Evolutionary conservation across 768 basidiomycete species (phyloP), one percentile per base, ranked within the genome.

Genomic region (Suillus hirtellus): DNA sequence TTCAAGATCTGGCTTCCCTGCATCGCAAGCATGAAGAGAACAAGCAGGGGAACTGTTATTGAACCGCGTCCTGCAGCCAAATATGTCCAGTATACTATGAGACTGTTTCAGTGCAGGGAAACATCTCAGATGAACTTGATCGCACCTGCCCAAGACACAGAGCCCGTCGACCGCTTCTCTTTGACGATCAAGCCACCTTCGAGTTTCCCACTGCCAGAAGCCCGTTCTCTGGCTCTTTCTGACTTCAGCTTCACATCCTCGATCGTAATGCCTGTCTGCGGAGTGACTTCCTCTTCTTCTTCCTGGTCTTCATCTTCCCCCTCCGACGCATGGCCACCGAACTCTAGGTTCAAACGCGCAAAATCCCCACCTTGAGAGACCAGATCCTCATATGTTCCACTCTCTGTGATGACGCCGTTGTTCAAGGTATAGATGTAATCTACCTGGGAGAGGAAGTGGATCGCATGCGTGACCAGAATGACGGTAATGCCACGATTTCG

Each of bases 101-200:
- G 24, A 34, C 52, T 37, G 21, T 9, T 17, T 60, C 19, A 63
- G 50, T 11, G 38, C 44, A 11, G 19, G 12, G 21, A 43, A 55
- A 38, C 34, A 14, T 12, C 15, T 19, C 9, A n/a, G 34, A 63
- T 61, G 14, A 55, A 38, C 60, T 11, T 58, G 19, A 21, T 63
- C 75, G 60, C 62, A 85, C 86, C 80, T 69, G 68, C 71, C 70
- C 75, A 77, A 8, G 84, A 80, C 12, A 87, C 82, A 4, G 86
- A 86, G 6, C 89, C 90, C 0, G 85, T 88, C n/a, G 82, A 82
- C 14, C 90, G 80, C 66, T 78, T 79, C 73, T 92, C 90, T 46
- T 84, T 83, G 4, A 85, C 80, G 58, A 90, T 89, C 31, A 92
- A 77, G 24, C 84, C 80, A 11, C 89, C 89, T 71, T 88, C 87